Evolutionary conservation across 805 yeast genomes (phyloP).

Genomic region (Wickerhamiella azyma): DNA sequence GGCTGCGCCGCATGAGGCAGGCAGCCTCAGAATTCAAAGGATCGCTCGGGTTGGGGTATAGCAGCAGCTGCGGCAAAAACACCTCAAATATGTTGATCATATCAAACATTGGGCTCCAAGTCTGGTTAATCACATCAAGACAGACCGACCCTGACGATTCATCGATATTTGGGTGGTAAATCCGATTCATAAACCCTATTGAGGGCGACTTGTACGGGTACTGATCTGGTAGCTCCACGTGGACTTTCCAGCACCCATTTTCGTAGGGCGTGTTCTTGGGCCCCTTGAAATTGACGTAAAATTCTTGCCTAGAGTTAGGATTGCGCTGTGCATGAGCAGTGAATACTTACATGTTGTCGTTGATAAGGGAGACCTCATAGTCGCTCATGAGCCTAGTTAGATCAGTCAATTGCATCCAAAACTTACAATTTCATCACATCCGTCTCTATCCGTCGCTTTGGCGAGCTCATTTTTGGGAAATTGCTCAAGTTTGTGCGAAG

Average conservation of each 20-base stretch:
- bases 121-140: constrained; percentile 88
- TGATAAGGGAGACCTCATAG: constrained; percentile 69
- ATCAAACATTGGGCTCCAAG: constrained; percentile 98
- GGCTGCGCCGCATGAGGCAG: constrained; percentile 56
- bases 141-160: constrained; percentile 82
- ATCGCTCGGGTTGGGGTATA: constrained; percentile 89
- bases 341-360: constrained; percentile 45
- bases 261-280: constrained; percentile 81
- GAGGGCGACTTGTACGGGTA: constrained; percentile 95
- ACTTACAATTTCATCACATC: constrained; percentile 88
- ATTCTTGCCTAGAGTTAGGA: constrained; percentile 45
- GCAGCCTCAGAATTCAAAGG: constrained; percentile 90
- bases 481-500: not conserved
- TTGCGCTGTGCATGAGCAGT: not conserved
- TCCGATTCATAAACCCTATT: constrained; percentile 81
- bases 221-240: constrained; percentile 88
- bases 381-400: constrained; percentile 62
- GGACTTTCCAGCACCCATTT: constrained; percentile 79
- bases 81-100: constrained; percentile 80
- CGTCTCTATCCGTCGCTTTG: constrained; percentile 73
- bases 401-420: not conserved
- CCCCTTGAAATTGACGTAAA: constrained; percentile 71
- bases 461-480: constrained; percentile 30
- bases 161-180: constrained; percentile 92
- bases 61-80: constrained; percentile 78